Evolutionary conservation across 2,329 filamentous ascomycete species (phyloP), one percentile per base, ranked within the genome.

Genomic region (Aureobasidium sp.): DNA sequence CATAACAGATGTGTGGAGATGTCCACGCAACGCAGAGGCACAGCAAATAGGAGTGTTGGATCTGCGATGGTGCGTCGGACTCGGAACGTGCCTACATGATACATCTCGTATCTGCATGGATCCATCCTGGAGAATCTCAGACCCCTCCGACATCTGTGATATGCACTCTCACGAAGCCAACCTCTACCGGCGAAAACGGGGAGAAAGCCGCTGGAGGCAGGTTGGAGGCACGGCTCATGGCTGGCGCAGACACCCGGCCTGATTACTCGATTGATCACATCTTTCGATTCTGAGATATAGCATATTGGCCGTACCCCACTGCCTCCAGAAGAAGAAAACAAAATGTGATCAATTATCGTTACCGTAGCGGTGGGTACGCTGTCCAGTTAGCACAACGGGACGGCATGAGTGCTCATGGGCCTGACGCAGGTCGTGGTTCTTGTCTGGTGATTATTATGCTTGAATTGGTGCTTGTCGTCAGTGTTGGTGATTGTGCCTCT

Each of bases 61-160:
- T 37, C 5, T 32, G 34, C 6, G 39, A 32, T 55, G 53, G 41
- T 55, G 53, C 45, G 39, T 41, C 37, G 50, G 36, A 54, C 50
- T 55, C 39, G 53, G 53, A 55, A 44, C 53, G 41, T 34, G 53
- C 53, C 53, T 55, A 55, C 53, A 55, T 45, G 39, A 45, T 55
- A 36, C 39, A 45, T 27, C 41, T 55, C 53, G 53, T 55, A 44
- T 55, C 53, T 55, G 53, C 53, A 55, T 36, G 53, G 34, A 29
- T 34, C 29, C 53, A 45, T 14, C 41, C 29, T 44, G 41, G 39
- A 44, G 39, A 45, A 34, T 27, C 1, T 6, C 39, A 55, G n/a
- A 42, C 51, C 29, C 37, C 47, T n/a, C 53, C 25, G 29, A 45
- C n/a, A 32, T 54, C 27, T 54, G 11, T 21, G 50, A 42, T 54